Percentiles rank a stretch among this genome's conserved stretches.
These are phyloP conservation scores for Venturiaceae sp. DNA, from an alignment of 2,329 filamentous ascomycete genomes.

Conservation along the genomic window DNA sequence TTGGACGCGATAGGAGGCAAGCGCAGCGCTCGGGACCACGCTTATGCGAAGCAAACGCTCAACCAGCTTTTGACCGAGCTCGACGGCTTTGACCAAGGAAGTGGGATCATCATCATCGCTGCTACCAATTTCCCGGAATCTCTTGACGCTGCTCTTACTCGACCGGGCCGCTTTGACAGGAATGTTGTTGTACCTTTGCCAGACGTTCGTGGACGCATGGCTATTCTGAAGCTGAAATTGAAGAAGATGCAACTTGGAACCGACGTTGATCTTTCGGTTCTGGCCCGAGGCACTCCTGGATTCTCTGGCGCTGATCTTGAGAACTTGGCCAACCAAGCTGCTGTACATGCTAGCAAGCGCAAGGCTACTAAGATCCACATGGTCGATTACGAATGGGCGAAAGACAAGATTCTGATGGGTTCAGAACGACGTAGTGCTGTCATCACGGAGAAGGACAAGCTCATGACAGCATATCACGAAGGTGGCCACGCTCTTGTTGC, in stretches of 20 bases:
- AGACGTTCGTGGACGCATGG: conserved; percentile 85
- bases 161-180: conserved; percentile 91
- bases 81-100: conserved; percentile 92
- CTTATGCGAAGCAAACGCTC: conserved; percentile 93
- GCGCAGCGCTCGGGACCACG: conserved; percentile 83
- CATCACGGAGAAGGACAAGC: conserved; percentile 86
- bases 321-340: conserved; percentile 94
- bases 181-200: conserved; percentile 83
- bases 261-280: conserved; percentile 72
- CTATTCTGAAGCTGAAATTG: conserved; percentile 88
- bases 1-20: conserved; percentile 91
- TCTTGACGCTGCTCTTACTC: conserved; percentile 87
- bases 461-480: conserved; percentile 93
- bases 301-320: conserved; percentile 94
- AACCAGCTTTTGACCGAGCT: conserved; percentile 96
- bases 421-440: conserved; percentile 84
- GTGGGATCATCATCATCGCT: conserved; percentile 88
- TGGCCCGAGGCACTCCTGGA: conserved; percentile 81
- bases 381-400: conserved; percentile 89
- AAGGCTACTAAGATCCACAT: conserved; percentile 68
- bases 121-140: conserved; percentile 94
- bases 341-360: conserved; percentile 84
- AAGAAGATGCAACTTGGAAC: conserved; percentile 75
- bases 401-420: conserved; percentile 96
- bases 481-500: conserved; percentile 89